Conservation (phyloP, 1,139 yeast genomes). For the Insectozyma bohioensis region DNA sequence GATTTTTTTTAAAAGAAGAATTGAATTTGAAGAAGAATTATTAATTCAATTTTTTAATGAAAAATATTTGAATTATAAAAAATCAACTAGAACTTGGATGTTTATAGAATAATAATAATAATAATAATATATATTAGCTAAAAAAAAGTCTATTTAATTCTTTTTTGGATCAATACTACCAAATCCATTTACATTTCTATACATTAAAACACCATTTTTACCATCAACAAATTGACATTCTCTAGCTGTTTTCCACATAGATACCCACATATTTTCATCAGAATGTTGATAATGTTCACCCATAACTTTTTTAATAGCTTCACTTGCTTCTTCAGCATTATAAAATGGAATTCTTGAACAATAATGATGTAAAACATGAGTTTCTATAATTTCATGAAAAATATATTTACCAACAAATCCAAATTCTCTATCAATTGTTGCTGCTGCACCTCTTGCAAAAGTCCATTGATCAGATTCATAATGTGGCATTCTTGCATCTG, state of each 20-base stretch:
- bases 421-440: conserved; percentile 61
- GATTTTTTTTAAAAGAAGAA: conserved; percentile 67
- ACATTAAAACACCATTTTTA: conserved; percentile 60
- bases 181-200: conserved; percentile 51
- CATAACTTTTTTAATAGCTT: conserved; percentile 59
- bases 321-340: conserved; percentile 61
- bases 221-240: conserved; percentile 62
- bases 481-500: conserved; percentile 59
- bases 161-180: conserved; percentile 46
- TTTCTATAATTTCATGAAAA: conserved; percentile 65
- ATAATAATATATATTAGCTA: conserved; percentile 3
- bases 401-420: conserved; percentile 59
- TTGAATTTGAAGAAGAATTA: conserved; percentile 65
- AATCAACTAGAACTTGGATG: conserved; percentile 13
- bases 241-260: conserved; percentile 58
- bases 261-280: conserved; percentile 57
- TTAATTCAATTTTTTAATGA: conserved; percentile 68
- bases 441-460: conserved; percentile 67
- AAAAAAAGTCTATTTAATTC: conserved; percentile 9
- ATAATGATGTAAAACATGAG: conserved; percentile 64
- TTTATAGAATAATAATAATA: conserved; percentile 7
- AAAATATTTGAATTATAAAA: conserved; percentile 55
- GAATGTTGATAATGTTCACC: conserved; percentile 54
- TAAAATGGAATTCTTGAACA: conserved; percentile 63
- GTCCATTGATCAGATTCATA: conserved; percentile 59